Base-by-base conservation (phyloP, 2,329 filamentous ascomycete species). In the Xylariaceae sp. region DNA sequence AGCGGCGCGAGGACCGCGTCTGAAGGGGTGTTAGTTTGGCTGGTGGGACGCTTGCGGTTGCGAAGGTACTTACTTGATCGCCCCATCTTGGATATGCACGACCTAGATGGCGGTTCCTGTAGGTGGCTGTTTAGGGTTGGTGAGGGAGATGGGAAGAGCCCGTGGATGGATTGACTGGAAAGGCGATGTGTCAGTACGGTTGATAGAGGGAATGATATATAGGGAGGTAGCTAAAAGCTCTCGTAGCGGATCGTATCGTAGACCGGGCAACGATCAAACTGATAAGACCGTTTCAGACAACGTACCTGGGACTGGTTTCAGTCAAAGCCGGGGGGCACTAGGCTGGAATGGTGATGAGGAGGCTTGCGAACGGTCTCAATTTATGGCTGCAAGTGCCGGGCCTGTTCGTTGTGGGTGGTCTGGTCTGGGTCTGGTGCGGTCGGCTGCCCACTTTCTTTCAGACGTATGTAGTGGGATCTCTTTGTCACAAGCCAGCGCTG, bases 1-100 rank as follows among this genome's bases (percentile, higher is more conserved):
- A 70, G 56, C 7, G 67, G 69, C 61, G 69, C 69, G 37, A 70
- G 60, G 35, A 53, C 42, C 5, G 37, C n/a, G 17, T 44, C 61
- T 63, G 37, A 8, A 15, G 5, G 45, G 7, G 23, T 2, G 9
- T 55, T 58, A 51, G 49, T 35, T 56, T 53, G 57, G 55, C 9
- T 42, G 13, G 4, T 37, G 49, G 34, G 39, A 51, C 8, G 49
- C 11, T 2, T 23, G 42, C 48, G 42, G 10, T 13, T 45, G 5
- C 34, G 39, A 8, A 42, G 42, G 18, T 44, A 42, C 59, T 47
- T 59, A 64, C 62, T 58, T 34, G 60, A 49, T 51, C 62, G 59
- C 53, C 52, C 62, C 62, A 64, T 64, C 30, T 56, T 44, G 30
- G 5, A 15, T 45, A 50, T 18, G 35, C 17, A 23, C 11, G 1